Percentiles rank a stretch among this genome's conserved stretches.
Evolutionary conservation across 2,329 filamentous ascomycete genomes (phyloP).

Genomic region (Claviceps spartinae): DNA sequence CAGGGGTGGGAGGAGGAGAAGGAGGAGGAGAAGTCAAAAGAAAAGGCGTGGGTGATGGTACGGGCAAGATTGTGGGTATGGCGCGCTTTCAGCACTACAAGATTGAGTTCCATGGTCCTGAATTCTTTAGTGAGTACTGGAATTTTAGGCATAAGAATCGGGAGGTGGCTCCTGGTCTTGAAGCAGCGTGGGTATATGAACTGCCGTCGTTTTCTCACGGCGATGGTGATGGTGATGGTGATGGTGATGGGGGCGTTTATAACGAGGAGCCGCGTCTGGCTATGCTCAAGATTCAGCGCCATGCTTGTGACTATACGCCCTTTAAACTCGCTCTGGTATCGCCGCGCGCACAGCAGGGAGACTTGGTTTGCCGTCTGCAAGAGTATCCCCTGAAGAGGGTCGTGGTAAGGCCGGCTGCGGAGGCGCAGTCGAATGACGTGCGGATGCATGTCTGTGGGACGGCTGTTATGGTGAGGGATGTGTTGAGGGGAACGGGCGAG

Average conservation of each 20-base stretch:
- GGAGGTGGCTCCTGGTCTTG: conserved; percentile 1
- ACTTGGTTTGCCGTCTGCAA: conserved; percentile 5
- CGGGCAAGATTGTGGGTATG: not conserved
- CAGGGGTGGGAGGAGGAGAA: no score
- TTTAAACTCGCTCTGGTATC: conserved; percentile 7
- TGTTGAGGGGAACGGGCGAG: conserved; percentile 1
- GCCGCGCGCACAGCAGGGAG: conserved; percentile 5
- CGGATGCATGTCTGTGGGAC: conserved; percentile 7
- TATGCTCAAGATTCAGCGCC: conserved; percentile 2
- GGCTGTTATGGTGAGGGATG: conserved; percentile 5
- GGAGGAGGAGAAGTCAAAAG: no score
- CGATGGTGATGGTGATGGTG: not conserved
- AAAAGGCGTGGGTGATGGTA: no score
- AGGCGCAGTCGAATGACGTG: conserved; percentile 2
- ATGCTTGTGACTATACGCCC: not conserved
- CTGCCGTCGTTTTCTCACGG: not conserved
- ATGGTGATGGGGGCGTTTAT: no score
- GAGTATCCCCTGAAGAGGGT: conserved; percentile 6
- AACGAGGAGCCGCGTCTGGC: conserved; percentile 6
- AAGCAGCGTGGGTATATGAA: conserved; percentile 2
- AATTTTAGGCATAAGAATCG: conserved; percentile 3
- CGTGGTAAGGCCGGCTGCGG: conserved; percentile 5
- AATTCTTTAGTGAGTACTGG: conserved; percentile 5
- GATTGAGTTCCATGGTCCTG: conserved; percentile 2
- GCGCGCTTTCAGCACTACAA: conserved; percentile 2